phyloP scores from a whole-genome alignment of 2,329 filamentous ascomycete genomes.

The Akanthomyces lecanii region DNA sequence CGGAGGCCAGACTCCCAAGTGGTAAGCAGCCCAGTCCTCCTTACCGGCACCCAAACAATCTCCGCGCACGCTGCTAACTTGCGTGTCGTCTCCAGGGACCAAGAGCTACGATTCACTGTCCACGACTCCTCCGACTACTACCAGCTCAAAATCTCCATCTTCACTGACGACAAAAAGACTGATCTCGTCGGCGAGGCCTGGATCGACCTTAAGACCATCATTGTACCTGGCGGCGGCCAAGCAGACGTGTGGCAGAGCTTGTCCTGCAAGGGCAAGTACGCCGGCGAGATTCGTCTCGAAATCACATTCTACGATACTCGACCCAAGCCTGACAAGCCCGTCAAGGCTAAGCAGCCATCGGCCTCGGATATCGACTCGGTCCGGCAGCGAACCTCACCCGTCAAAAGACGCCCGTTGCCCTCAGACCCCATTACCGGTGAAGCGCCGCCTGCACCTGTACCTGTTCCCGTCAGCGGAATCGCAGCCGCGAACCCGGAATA shows the following conservation, averaged over 20 bases:
- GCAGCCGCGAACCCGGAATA: constrained; percentile 34
- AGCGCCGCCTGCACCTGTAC: constrained; percentile 29
- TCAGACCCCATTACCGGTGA: constrained; percentile 66
- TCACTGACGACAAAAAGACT: constrained; percentile 97
- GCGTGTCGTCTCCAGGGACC: constrained; percentile 63
- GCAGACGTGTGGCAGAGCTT: constrained; percentile 88
- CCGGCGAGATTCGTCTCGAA: constrained; percentile 89
- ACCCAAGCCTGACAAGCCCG: constrained; percentile 71
- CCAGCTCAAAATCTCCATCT: constrained; percentile 90
- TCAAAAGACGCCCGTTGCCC: constrained; percentile 82
- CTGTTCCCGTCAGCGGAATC: constrained; percentile 22
- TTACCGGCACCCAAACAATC: background rate
- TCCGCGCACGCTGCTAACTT: constrained; percentile 18
- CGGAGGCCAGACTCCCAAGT: constrained; percentile 91
- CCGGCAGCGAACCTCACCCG: constrained; percentile 51
- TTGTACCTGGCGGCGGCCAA: constrained; percentile 85
- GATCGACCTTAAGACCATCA: constrained; percentile 76
- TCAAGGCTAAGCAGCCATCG: constrained; percentile 47
- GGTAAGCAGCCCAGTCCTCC: constrained; percentile 50
- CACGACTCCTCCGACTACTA: constrained; percentile 97
- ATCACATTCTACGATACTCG: constrained; percentile 93
- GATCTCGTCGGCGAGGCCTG: constrained; percentile 94
- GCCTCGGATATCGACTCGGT: constrained; percentile 32
- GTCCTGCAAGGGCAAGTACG: constrained; percentile 88
- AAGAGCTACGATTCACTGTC: constrained; percentile 92